Evolutionary conservation across 495 filamentous ascomycete species (phyloP), one percentile per base, ranked within the genome.

Genomic region (Daldinia concentrica): DNA sequence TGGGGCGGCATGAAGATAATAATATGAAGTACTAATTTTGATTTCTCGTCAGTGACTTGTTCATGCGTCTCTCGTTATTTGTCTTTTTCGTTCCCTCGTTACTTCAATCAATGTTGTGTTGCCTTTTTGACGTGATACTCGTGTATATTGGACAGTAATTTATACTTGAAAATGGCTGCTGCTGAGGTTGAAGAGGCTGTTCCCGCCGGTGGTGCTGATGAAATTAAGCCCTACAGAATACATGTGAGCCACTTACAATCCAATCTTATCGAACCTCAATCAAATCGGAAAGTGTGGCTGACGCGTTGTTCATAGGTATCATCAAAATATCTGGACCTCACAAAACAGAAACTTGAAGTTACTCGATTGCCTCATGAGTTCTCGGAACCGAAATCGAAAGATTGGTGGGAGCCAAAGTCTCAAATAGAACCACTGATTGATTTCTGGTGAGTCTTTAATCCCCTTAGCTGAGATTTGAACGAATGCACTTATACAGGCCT

Each of bases 341-440:
- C 85, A 41, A 80, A 73, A 67, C 82, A 83, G 73, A 88, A 88
- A 68, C 80, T 88, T 22, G 85, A 87, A 66, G 77, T 87, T 36
- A 84, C 85, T 14, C 79, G 86, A 48, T 76, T 88, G 29, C 86
- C 86, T 57, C 85, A 83, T 73, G 84, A 86, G 66, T 56, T 77
- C 26, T 63, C 81, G 15, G 63, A 78, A 27, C 75, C 79, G 14
- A 79, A 75, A 61, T 84, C 78, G 11, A 73, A 75, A 51, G 80
- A 83, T 62, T 83, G 82, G 81, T 81, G 80, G 78, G 77, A 82
- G 71, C 83, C 83, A 19, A 85, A 86, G 72, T 75, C 78, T 14
- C 75, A 75, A 37, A 73, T 86, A 48, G 85, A 87, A 74, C 79
- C 80, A 56, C 74, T 86, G 58, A 79, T 87, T 72, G 85, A 87